Conservation (phyloP, 2,329 filamentous ascomycete species). For the Fusarium pilosicola region DNA sequence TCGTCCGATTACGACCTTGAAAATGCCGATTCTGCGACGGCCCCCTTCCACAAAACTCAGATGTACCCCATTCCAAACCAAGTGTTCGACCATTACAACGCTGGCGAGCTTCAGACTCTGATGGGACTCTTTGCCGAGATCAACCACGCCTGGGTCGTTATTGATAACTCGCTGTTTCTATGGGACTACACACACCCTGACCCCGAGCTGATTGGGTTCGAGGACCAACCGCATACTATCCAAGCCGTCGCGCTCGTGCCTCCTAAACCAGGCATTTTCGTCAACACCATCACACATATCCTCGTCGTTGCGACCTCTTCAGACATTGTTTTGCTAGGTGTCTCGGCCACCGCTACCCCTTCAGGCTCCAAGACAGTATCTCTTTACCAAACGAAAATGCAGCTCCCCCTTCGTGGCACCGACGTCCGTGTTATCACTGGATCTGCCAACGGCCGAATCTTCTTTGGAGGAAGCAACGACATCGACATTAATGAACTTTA, state of each 20-base stretch:
- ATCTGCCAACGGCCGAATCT: conserved; percentile 88
- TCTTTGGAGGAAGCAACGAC: conserved; percentile 83
- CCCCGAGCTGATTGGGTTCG: conserved; percentile 89
- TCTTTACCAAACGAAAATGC: conserved; percentile 91
- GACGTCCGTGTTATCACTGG: conserved; percentile 82
- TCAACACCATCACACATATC: conserved; percentile 85
- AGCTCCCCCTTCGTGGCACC: conserved; percentile 77
- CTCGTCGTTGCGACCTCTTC: conserved; percentile 87
- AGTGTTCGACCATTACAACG: conserved; percentile 93
- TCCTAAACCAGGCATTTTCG: conserved; percentile 88
- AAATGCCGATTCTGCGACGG: conserved; percentile 74
- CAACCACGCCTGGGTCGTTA: conserved; percentile 93
- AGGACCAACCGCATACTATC: conserved; percentile 88
- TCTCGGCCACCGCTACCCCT: conserved; percentile 73
- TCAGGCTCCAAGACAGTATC: conserved; percentile 78
- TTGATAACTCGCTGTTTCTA: conserved; percentile 94
- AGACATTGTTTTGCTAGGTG: conserved; percentile 87
- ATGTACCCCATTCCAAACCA: conserved; percentile 91
- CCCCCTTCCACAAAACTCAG: conserved; percentile 87
- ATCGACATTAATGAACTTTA: conserved; percentile 93
- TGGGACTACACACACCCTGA: conserved; percentile 98
- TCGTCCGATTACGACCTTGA: conserved; percentile 93
- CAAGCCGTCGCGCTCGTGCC: conserved; percentile 89
- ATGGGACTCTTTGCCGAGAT: conserved; percentile 97
- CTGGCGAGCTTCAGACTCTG: conserved; percentile 84